A percentile compares a stretch with the other conserved stretches of the same genome.
Conservation (phyloP, 306 rosid genomes). For the Dryas drummondii region DNA sequence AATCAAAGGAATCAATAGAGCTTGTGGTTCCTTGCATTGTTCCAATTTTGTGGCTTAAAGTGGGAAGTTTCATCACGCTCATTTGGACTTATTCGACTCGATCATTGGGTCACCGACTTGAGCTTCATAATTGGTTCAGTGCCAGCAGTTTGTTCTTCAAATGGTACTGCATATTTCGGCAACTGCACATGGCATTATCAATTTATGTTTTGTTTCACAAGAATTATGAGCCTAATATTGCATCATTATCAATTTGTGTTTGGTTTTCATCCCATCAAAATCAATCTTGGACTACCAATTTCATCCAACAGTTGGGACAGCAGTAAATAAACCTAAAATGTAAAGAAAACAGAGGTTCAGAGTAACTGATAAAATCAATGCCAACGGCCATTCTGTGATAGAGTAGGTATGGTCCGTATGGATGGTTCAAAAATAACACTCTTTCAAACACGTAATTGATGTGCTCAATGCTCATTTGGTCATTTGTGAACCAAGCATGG, state of each 20-base stretch:
- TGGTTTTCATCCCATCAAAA: too few relatives aligned
- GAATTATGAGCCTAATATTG: neutral
- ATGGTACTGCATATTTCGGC: neutral
- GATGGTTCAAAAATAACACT: too few relatives aligned
- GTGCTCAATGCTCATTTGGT: too few relatives aligned
- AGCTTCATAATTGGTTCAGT: slow-evolving; percentile 1
- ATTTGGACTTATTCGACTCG: neutral
- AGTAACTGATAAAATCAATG: neutral
- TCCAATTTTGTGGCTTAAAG: neutral
- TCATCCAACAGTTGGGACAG: neutral
- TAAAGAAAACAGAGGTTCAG: neutral
- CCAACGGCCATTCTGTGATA: too few relatives aligned
- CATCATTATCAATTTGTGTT: too few relatives aligned
- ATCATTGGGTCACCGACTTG: slow-evolving; percentile 8
- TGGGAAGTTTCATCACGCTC: neutral
- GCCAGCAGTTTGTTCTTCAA: neutral
- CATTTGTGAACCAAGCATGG: neutral
- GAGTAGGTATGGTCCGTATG: too few relatives aligned
- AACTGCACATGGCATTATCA: slow-evolving; percentile 14
- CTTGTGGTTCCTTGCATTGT: neutral
- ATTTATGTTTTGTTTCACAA: neutral
- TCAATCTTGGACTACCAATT: neutral
- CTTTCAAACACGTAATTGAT: too few relatives aligned
- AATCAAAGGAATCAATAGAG: neutral
- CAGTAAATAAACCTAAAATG: too few relatives aligned